phyloP scores from a whole-genome alignment of 139 green algal genomes.

The Monoraphidium neglectum region DNA sequence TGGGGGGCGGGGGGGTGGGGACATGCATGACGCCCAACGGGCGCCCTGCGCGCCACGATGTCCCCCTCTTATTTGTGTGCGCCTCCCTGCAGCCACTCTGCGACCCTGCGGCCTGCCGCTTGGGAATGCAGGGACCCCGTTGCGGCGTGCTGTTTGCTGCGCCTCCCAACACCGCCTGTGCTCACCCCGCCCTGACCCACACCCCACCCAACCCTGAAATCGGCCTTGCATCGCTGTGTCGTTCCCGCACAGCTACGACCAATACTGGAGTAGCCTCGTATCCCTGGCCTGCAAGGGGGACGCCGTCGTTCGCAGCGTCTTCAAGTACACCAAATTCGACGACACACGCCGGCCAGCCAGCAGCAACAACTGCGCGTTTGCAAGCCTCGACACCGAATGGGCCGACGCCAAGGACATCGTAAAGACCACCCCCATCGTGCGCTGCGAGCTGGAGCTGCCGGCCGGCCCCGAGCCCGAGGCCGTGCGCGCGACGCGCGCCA shows the following conservation, averaged over 20 bases:
- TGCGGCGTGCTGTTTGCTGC: too few relatives aligned
- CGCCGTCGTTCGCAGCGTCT: conserved; percentile 1
- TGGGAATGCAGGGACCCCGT: too few relatives aligned
- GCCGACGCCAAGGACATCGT: not conserved
- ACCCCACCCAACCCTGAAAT: too few relatives aligned
- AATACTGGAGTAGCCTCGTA: not conserved
- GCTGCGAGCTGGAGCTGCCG: conserved; percentile 9
- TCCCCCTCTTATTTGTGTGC: too few relatives aligned
- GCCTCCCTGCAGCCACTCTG: too few relatives aligned
- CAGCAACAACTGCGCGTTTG: not conserved
- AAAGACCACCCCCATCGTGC: not conserved
- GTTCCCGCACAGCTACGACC: conserved; percentile 1
- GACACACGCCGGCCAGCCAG: not conserved
- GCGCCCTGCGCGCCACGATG: too few relatives aligned
- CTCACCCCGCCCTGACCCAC: too few relatives aligned
- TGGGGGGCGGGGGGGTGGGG: too few relatives aligned
- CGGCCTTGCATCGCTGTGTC: too few relatives aligned
- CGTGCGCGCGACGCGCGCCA: not conserved
- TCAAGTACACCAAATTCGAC: not conserved
- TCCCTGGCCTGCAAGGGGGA: not conserved
- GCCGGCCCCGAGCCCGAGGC: not conserved
- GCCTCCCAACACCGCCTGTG: too few relatives aligned
- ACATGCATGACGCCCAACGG: too few relatives aligned
- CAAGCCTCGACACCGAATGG: not conserved
- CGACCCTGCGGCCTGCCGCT: too few relatives aligned